Evolutionary conservation across 225 moss, liverwort and hornwort species (phyloP).

Genomic region (Asterella californica): DNA sequence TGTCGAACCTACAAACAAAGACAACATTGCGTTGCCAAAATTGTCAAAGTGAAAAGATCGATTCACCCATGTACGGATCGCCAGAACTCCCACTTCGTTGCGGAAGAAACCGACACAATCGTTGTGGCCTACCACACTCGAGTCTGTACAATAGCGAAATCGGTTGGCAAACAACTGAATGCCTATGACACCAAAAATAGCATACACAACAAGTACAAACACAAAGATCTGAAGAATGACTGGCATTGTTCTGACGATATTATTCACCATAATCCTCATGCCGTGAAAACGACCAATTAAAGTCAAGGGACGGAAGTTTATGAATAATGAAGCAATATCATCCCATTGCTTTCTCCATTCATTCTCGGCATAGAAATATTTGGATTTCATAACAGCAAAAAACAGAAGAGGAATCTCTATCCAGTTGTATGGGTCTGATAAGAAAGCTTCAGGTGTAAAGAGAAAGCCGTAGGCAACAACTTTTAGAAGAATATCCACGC

Average conservation of each 20-base stretch:
- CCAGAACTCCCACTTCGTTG: conserved; percentile 50
- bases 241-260: conserved; percentile 59
- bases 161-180: conserved; percentile 59
- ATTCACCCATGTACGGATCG: conserved; percentile 63
- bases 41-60: conserved; percentile 65
- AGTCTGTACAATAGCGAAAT: conserved; percentile 60
- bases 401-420: conserved; percentile 58
- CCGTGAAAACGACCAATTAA: conserved; percentile 60
- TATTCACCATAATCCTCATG: conserved; percentile 41
- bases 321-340: conserved; percentile 2
- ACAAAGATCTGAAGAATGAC: conserved; percentile 62
- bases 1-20: conserved; percentile 75
- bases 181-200: conserved; percentile 81
- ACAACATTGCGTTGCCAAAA: conserved; percentile 74
- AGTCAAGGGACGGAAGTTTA: conserved; percentile 53
- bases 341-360: neutral
- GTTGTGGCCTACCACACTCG: conserved; percentile 28
- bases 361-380: neutral
- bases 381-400: neutral
- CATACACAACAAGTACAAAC: conserved; percentile 63
- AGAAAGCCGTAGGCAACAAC: conserved; percentile 72
- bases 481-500: conserved; percentile 51
- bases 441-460: conserved; percentile 75
- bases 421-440: conserved; percentile 72
- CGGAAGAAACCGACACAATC: conserved; percentile 59